These are phyloP conservation scores for Leishmania tropica DNA, from an alignment of 208 protist species.

Conservation along the genomic window DNA sequence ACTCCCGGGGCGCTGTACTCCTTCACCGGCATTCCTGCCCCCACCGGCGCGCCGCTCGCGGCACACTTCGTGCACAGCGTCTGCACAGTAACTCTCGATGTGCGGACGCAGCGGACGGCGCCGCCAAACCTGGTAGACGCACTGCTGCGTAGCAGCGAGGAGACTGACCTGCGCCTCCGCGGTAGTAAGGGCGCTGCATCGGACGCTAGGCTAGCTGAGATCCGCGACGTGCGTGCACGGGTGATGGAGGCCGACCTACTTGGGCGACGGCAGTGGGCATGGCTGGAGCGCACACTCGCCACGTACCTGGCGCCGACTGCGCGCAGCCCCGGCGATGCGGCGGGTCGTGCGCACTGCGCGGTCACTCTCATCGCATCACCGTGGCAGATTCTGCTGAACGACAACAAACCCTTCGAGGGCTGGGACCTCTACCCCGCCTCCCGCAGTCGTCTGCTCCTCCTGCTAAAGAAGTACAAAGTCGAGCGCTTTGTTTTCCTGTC, in stretches of 20 bases:
- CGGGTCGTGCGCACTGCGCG: slow-evolving; percentile 41
- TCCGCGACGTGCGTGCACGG: slow-evolving; percentile 10
- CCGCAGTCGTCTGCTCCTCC: slow-evolving; percentile 49
- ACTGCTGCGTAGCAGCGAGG: slow-evolving; percentile 17
- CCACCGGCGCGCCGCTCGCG: slow-evolving; percentile 17
- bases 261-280: slow-evolving; percentile 78
- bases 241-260: slow-evolving; percentile 59
- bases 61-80: slow-evolving; percentile 41
- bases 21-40: slow-evolving; percentile 38
- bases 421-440: slow-evolving; percentile 70
- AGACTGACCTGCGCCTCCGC: slow-evolving; percentile 14
- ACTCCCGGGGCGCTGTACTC: slow-evolving; percentile 26
- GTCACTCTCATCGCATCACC: slow-evolving; percentile 69
- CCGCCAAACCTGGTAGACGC: slow-evolving; percentile 29
- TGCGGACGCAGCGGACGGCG: slow-evolving; percentile 33
- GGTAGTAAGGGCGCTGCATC: background rate
- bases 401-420: slow-evolving; percentile 71
- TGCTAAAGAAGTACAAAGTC: slow-evolving; percentile 49
- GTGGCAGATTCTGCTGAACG: slow-evolving; percentile 76
- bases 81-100: slow-evolving; percentile 48
- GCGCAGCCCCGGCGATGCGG: slow-evolving; percentile 21
- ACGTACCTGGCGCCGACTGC: slow-evolving; percentile 23
- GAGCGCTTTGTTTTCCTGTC: slow-evolving; percentile 72
- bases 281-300: slow-evolving; percentile 63
- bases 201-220: slow-evolving; percentile 6